phyloP scores from a whole-genome alignment of 148 eudicot genomes.

The Diospyros kaki region DNA sequence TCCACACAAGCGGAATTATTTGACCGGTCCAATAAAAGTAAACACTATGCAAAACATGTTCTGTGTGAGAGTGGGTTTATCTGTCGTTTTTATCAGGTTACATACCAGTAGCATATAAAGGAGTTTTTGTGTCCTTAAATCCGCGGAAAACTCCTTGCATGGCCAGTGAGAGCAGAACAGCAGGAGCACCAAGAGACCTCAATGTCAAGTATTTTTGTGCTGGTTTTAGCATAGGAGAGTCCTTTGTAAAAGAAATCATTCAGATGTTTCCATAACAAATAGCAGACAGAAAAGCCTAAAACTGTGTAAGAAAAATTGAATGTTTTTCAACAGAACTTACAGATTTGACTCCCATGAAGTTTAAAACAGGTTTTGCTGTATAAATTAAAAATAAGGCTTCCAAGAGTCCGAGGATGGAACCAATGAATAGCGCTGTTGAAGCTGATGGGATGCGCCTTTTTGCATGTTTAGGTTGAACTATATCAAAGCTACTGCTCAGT shows the following conservation, averaged over 20 bases:
- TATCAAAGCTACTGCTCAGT: conserved; percentile 9
- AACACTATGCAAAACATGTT: no score
- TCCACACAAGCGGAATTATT: not conserved
- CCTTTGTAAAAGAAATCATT: conserved; percentile 25
- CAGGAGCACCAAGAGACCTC: conserved; percentile 83
- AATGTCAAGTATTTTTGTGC: conserved; percentile 58
- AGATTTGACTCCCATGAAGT: conserved; percentile 63
- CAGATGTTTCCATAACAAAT: not conserved
- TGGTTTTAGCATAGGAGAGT: conserved; percentile 63
- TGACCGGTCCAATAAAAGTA: not conserved
- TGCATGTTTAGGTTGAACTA: conserved; percentile 17
- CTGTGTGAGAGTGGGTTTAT: no score
- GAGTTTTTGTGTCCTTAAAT: conserved; percentile 77
- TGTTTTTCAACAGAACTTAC: conserved; percentile 2
- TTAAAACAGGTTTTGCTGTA: conserved; percentile 52
- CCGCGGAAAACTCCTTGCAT: conserved; percentile 93
- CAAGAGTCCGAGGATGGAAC: conserved; percentile 56
- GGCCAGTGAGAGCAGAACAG: conserved; percentile 80
- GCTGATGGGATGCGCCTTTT: conserved; percentile 71
- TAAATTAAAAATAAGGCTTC: conserved; percentile 61
- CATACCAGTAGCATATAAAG: conserved; percentile 71
- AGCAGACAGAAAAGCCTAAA: not conserved
- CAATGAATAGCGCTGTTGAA: conserved; percentile 75
- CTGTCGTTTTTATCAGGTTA: not conserved
- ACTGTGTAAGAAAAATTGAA: not conserved